Evolutionary conservation across 345 rosid species (phyloP).

Genomic region (Citrus maxima): DNA sequence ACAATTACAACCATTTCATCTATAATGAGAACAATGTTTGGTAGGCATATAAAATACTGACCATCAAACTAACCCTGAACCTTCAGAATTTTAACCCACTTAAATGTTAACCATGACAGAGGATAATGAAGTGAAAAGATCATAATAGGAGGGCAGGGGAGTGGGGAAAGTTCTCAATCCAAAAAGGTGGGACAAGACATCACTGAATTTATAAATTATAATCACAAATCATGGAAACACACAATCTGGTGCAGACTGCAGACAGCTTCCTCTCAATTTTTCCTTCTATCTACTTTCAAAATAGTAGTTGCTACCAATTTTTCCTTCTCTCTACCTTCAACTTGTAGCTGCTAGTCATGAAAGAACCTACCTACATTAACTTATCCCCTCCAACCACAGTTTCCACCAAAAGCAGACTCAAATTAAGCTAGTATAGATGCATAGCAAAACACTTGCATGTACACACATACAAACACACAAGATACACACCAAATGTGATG

Average conservation of each 20-base stretch:
- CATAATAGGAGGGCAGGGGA: background rate
- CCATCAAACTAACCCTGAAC: background rate
- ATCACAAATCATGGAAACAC: background rate
- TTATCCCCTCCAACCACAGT: background rate
- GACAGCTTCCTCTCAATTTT: background rate
- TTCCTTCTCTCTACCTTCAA: background rate
- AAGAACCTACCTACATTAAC: background rate
- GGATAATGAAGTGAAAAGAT: background rate
- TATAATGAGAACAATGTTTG: background rate
- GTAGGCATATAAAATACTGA: background rate
- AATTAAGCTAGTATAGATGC: background rate
- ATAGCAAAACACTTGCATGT: background rate
- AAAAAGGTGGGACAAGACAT: background rate
- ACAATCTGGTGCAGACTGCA: background rate
- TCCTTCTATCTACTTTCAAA: background rate
- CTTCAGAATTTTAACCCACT: background rate
- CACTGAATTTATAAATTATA: background rate
- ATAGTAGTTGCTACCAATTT: background rate
- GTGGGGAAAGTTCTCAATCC: background rate
- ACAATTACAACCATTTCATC: background rate
- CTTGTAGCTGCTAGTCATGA: background rate
- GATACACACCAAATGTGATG: background rate
- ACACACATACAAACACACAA: background rate
- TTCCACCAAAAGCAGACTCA: background rate
- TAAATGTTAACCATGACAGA: background rate